These are phyloP conservation scores for Alternaria longipes DNA, from an alignment of 2,329 filamentous ascomycete genomes.

Conservation along the genomic window DNA sequence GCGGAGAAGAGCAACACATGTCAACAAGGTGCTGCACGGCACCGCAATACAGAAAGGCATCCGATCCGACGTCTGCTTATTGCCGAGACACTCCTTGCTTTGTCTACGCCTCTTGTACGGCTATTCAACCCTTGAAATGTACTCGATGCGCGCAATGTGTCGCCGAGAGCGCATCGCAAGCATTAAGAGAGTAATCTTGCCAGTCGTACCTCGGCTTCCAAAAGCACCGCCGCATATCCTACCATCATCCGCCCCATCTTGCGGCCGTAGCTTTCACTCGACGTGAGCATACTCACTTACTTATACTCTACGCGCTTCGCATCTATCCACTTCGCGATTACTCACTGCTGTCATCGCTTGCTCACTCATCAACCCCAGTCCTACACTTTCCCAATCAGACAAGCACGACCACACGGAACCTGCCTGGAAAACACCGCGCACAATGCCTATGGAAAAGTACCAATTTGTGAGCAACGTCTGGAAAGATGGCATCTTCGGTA, in stretches of 20 bases:
- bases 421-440: conserved; percentile 35
- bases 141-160: not conserved
- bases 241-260: conserved; percentile 16
- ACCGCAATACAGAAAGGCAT: not conserved
- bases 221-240: conserved; percentile 11
- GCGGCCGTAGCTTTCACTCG: conserved; percentile 34
- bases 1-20: conserved; percentile 12
- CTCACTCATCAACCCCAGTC: conserved; percentile 6
- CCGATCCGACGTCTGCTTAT: not conserved
- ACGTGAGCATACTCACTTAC: conserved; percentile 19
- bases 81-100: not conserved
- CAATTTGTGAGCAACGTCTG: conserved; percentile 84
- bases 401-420: conserved; percentile 19
- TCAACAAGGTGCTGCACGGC: not conserved
- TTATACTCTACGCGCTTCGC: not conserved
- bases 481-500: conserved; percentile 88
- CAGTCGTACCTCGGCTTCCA: conserved; percentile 34
- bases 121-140: not conserved
- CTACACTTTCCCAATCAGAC: conserved; percentile 3
- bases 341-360: not conserved
- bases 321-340: not conserved
- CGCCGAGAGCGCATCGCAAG: not conserved
- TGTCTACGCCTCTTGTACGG: not conserved
- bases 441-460: conserved; percentile 74
- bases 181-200: conserved; percentile 19